Evolutionary conservation across 495 filamentous ascomycete species (phyloP), one percentile per base, ranked within the genome.

Genomic region (Xylaria curta): DNA sequence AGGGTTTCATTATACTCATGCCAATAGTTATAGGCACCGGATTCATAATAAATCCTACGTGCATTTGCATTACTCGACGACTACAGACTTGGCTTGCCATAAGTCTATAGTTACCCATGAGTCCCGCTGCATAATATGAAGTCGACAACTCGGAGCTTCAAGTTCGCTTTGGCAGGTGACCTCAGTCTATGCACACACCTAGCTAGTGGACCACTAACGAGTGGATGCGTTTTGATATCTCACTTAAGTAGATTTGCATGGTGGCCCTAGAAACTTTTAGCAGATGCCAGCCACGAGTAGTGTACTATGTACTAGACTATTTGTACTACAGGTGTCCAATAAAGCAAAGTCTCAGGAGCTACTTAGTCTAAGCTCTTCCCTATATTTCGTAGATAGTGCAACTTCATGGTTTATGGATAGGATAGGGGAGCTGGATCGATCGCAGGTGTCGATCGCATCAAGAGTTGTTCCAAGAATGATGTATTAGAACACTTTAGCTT

Each of bases 1-100:
- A 64, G 61, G 36, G 61, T 64, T 47, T 64, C 61, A 64, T 47
- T 47, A 15, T 33, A 10, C 38, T 40, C 7, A 28, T 24, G 7
- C 42, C 59, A 62, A 40, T 21, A n/a, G n/a, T n/a, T n/a, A 47
- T 42, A 63, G 61, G 42, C 40, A 15, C 6, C 40, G 33, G 12
- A 10, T 47, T 33, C 26, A 47, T 17, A 64, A 28, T 13, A 31
- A 1, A 26, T 33, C 13, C 21, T 64, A 4, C 56, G 51, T 26
- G 26, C 53, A 56, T 60, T 38, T 21, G 33, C 60, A 64, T 64
- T 49, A 64, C 21, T 40, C 42, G 61, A 42, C 24, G 42, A 38
- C 31, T 17, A 38, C 3, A 38, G 4, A 28, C 9, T 59, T 21
- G 58, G 17, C 58, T 60, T 38, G 31, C 51, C 19, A 24, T 51